Evolutionary conservation across 768 basidiomycete species (phyloP).

Genomic region (Phlebiopsis flavidoalba): DNA sequence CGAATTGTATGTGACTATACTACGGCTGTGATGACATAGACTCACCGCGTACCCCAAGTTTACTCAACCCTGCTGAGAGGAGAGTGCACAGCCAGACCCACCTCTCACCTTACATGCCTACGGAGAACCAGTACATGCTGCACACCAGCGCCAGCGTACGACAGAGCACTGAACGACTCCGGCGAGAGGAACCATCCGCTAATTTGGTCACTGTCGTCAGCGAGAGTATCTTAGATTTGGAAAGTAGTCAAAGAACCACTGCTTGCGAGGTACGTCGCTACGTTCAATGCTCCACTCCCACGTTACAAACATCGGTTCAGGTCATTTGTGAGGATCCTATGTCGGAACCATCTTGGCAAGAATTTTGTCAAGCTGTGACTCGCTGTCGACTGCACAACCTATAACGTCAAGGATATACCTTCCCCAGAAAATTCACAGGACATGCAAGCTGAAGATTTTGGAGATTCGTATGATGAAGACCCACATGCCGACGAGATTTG

Average conservation of each 20-base stretch:
- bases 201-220: constrained; percentile 22
- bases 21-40: neutral
- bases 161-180: constrained; percentile 31
- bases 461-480: too few relatives aligned
- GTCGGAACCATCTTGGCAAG: constrained; percentile 39
- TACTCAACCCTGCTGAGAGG: constrained; percentile 24
- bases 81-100: constrained; percentile 37
- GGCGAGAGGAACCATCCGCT: constrained; percentile 2
- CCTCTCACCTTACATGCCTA: constrained; percentile 38
- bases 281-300: neutral
- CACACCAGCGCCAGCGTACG: constrained; percentile 43
- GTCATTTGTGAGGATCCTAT: constrained; percentile 35
- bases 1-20: constrained; percentile 34
- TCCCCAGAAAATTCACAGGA: too few relatives aligned
- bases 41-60: constrained; percentile 24
- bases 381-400: constrained; percentile 19
- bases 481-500: neutral
- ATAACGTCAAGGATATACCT: neutral
- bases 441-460: too few relatives aligned
- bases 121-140: constrained; percentile 40
- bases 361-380: constrained; percentile 40
- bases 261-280: constrained; percentile 46
- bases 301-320: constrained; percentile 27
- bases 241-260: constrained; percentile 45
- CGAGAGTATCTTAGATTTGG: constrained; percentile 51